These are phyloP conservation scores for Albifimbria verrucaria DNA, from an alignment of 2,329 filamentous ascomycete genomes.

Conservation along the genomic window DNA sequence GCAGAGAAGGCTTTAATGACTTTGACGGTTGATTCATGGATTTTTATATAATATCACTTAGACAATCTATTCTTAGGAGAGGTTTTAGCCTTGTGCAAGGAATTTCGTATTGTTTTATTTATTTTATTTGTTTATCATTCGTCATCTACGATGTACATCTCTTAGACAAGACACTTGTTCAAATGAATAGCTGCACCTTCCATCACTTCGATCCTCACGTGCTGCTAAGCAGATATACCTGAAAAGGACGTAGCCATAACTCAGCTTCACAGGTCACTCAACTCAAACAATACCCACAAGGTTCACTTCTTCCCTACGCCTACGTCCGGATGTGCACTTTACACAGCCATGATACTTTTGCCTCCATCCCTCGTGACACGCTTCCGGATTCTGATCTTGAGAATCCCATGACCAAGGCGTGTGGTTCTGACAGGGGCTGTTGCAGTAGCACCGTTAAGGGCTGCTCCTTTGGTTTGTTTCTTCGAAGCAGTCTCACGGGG, in stretches of 20 bases:
- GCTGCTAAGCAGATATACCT: no score
- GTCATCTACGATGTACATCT: no score
- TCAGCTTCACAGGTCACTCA: no score
- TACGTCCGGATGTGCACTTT: neutral
- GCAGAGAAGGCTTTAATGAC: neutral
- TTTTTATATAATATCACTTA: neutral
- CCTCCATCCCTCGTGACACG: slow-evolving; percentile 44
- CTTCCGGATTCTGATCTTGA: slow-evolving; percentile 37
- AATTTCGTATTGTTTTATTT: no score
- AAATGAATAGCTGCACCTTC: no score
- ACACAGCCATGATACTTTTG: slow-evolving; percentile 39
- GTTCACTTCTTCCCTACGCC: no score
- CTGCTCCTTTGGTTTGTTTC: neutral
- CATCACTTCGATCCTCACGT: no score
- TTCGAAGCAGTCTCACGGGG: neutral
- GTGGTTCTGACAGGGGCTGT: neutral
- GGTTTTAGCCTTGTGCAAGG: no score
- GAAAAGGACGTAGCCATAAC: no score
- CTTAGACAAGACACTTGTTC: no score
- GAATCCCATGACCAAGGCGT: slow-evolving; percentile 31
- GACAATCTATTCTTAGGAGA: no score
- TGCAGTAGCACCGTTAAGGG: neutral
- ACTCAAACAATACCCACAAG: neutral
- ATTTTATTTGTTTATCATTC: no score
- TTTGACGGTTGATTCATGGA: neutral